phyloP scores from a whole-genome alignment of 2,329 filamentous ascomycete genomes.

The Botryotinia convoluta region DNA sequence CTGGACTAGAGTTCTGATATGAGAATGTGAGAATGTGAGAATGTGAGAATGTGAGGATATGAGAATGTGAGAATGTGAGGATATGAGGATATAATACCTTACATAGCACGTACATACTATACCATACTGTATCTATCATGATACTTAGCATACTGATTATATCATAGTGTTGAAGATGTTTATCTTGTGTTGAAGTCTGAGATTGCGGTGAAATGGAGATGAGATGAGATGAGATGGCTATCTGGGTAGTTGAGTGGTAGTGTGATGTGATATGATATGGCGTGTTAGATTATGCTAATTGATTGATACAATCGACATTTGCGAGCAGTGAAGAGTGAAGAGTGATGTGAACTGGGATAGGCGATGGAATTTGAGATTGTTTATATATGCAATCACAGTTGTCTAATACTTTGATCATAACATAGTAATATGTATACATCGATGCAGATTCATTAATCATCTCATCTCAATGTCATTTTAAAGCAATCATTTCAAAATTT shows the following conservation, averaged over 20 bases:
- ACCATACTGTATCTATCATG: background rate
- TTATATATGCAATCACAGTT: background rate
- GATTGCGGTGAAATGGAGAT: background rate
- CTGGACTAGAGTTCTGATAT: background rate
- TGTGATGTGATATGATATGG: background rate
- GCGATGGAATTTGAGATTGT: background rate
- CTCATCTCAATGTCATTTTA: background rate
- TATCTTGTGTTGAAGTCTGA: background rate
- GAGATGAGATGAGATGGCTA: background rate
- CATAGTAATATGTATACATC: background rate
- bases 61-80: background rate
- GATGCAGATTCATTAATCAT: background rate
- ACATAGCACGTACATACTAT: background rate
- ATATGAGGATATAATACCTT: background rate
- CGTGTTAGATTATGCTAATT: background rate
- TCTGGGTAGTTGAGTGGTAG: background rate
- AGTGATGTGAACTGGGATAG: background rate
- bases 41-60: background rate
- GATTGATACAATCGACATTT: background rate
- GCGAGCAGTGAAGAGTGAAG: too few species aligned
- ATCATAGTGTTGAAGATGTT: background rate
- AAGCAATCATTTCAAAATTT: background rate
- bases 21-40: background rate
- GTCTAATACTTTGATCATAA: background rate
- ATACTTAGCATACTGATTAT: background rate